A percentile compares a stretch with the other conserved stretches of the same genome.
These are phyloP conservation scores for Trametes elegans DNA, from an alignment of 768 basidiomycete species.

Conservation along the genomic window DNA sequence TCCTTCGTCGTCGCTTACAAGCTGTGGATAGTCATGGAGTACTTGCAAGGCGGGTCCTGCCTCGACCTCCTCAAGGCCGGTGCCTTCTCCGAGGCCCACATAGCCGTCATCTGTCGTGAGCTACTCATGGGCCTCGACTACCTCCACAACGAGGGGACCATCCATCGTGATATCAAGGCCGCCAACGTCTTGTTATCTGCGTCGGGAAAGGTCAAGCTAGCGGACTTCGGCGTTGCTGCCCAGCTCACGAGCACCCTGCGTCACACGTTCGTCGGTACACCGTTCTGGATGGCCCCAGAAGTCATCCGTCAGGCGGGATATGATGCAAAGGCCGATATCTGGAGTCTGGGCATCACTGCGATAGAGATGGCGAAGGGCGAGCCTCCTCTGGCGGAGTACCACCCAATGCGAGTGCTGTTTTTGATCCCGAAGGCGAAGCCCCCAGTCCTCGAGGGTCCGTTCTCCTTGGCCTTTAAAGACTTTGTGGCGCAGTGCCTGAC, in stretches of 20 bases:
- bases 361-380: constrained; percentile 99
- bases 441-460: constrained; percentile 84
- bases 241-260: constrained; percentile 92
- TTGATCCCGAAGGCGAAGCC: constrained; percentile 96
- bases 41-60: constrained; percentile 97
- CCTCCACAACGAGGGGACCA: constrained; percentile 93
- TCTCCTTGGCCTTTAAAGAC: constrained; percentile 86
- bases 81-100: constrained; percentile 87
- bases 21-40: constrained; percentile 99
- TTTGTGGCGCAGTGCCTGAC: constrained; percentile 89
- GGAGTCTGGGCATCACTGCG: constrained; percentile 97
- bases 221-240: constrained; percentile 98
- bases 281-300: constrained; percentile 99
- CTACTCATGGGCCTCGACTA: constrained; percentile 92
- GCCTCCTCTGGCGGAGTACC: constrained; percentile 94
- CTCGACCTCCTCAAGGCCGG: constrained; percentile 94
- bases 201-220: constrained; percentile 92
- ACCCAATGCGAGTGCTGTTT: constrained; percentile 98
- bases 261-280: constrained; percentile 97
- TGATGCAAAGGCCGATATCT: constrained; percentile 94
- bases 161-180: constrained; percentile 98
- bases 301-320: constrained; percentile 97
- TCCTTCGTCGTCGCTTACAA: constrained; percentile 97
- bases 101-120: constrained; percentile 92
- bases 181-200: constrained; percentile 93